Percentiles rank a stretch among this genome's conserved stretches.
Conservation (phyloP, 345 rosid species). For the Durio zibethinus region DNA sequence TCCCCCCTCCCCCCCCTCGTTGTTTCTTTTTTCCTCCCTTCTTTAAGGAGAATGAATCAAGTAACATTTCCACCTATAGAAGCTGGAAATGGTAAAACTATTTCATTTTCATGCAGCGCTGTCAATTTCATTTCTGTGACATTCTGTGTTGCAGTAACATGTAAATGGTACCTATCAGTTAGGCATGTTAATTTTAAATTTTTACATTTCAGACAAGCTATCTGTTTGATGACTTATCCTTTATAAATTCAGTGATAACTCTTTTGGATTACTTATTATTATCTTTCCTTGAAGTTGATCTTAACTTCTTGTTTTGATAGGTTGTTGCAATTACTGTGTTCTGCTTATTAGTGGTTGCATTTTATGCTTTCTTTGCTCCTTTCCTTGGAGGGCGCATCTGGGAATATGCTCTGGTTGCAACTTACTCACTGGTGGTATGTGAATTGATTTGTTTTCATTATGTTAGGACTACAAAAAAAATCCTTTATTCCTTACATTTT, state of each 20-base stretch:
- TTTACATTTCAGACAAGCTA: background rate
- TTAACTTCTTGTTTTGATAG: slow-evolving; percentile 36
- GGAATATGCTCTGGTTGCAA: slow-evolving; percentile 68
- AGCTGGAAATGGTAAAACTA: background rate
- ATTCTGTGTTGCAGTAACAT: background rate
- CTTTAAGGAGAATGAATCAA: background rate
- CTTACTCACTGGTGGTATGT: slow-evolving; percentile 94
- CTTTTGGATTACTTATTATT: background rate
- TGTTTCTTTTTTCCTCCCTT: background rate
- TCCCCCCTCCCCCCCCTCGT: background rate
- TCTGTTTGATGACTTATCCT: background rate
- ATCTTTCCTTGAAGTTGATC: slow-evolving; percentile 3
- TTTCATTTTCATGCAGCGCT: background rate
- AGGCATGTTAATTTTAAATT: background rate
- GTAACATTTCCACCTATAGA: background rate
- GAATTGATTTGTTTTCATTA: slow-evolving; percentile 2
- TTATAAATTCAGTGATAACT: background rate
- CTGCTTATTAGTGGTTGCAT: slow-evolving; percentile 86
- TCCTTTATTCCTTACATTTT: background rate
- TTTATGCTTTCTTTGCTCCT: slow-evolving; percentile 93
- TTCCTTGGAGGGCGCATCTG: slow-evolving; percentile 86
- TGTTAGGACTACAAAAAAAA: background rate
- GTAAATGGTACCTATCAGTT: background rate
- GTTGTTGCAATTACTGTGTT: slow-evolving; percentile 97
- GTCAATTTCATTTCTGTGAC: background rate